phyloP scores from a whole-genome alignment of 352 stramenopile genomes.

The Lagenidium giganteum region DNA sequence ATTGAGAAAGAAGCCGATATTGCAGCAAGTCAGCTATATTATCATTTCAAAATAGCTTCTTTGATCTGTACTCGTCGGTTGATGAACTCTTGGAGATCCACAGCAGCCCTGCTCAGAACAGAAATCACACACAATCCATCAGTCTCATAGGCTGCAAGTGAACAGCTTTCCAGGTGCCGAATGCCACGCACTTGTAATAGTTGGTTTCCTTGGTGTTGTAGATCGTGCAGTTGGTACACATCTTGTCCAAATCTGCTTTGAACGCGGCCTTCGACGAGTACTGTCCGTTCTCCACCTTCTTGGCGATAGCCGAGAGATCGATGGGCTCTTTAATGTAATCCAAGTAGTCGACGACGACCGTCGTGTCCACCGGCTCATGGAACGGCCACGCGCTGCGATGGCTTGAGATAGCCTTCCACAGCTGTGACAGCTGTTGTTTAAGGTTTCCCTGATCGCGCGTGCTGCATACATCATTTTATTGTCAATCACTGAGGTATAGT shows the following conservation, averaged over 20 bases:
- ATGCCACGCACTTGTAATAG: constrained; percentile 90
- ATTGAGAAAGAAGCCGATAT: too few species aligned
- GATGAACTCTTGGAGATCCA: constrained; percentile 77
- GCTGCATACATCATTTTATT: constrained; percentile 14
- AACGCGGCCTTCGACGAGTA: constrained; percentile 93
- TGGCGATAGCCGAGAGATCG: constrained; percentile 79
- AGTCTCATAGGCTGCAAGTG: background rate
- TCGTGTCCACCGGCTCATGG: constrained; percentile 94
- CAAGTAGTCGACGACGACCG: constrained; percentile 95
- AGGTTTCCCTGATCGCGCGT: constrained; percentile 76
- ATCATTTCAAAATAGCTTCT: too few species aligned
- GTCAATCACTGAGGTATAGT: background rate
- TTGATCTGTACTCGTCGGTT: constrained; percentile 55
- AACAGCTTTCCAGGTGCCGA: background rate
- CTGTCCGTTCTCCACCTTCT: constrained; percentile 70
- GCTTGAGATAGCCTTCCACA: constrained; percentile 90
- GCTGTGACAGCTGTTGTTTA: constrained; percentile 79
- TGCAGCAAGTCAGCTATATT: too few species aligned
- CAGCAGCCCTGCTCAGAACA: constrained; percentile 40
- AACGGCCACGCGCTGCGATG: constrained; percentile 98
- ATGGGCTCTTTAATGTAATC: constrained; percentile 96
- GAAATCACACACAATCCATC: background rate
- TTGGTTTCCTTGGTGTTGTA: constrained; percentile 97
- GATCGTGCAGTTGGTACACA: constrained; percentile 96
- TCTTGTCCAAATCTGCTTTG: constrained; percentile 93